A percentile compares a stretch with the other conserved stretches of the same genome.
Conservation (phyloP, 106 monocot genomes). For the Iris macrosiphon region DNA sequence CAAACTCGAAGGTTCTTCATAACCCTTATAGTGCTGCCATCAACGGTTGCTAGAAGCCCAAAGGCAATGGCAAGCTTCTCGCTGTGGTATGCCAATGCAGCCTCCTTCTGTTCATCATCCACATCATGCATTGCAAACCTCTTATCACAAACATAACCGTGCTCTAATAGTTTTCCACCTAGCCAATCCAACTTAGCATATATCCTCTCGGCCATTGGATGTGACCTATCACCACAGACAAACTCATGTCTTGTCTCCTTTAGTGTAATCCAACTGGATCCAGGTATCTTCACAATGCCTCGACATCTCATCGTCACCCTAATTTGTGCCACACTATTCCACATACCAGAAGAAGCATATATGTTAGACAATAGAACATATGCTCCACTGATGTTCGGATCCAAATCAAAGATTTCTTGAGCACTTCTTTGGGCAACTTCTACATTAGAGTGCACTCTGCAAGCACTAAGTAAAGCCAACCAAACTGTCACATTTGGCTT, state of each 20-base stretch:
- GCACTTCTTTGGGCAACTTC: slow-evolving; percentile 45
- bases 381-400: slow-evolving; percentile 49
- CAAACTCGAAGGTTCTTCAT: slow-evolving; percentile 69
- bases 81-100: slow-evolving; percentile 38
- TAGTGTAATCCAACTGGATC: slow-evolving; percentile 53
- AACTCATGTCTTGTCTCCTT: slow-evolving; percentile 37
- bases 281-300: slow-evolving; percentile 46
- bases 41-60: slow-evolving; percentile 42
- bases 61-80: slow-evolving; percentile 67
- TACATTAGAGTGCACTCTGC: slow-evolving; percentile 36
- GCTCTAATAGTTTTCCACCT: slow-evolving; percentile 28
- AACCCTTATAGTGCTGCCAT: slow-evolving; percentile 54
- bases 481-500: slow-evolving; percentile 47
- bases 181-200: slow-evolving; percentile 48
- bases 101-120: slow-evolving; percentile 74
- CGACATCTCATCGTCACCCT: slow-evolving; percentile 47
- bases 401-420: slow-evolving; percentile 36
- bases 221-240: slow-evolving; percentile 47
- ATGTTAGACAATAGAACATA: slow-evolving; percentile 67
- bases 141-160: slow-evolving; percentile 40
- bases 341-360: slow-evolving; percentile 51
- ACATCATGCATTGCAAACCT: slow-evolving; percentile 62
- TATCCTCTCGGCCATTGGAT: slow-evolving; percentile 33
- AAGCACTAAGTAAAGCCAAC: slow-evolving; percentile 63
- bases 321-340: slow-evolving; percentile 54